A percentile compares a stretch with the other conserved stretches of the same genome.
Evolutionary conservation across 768 basidiomycete species (phyloP).

Genomic region (Phaeotremella skinneri): DNA sequence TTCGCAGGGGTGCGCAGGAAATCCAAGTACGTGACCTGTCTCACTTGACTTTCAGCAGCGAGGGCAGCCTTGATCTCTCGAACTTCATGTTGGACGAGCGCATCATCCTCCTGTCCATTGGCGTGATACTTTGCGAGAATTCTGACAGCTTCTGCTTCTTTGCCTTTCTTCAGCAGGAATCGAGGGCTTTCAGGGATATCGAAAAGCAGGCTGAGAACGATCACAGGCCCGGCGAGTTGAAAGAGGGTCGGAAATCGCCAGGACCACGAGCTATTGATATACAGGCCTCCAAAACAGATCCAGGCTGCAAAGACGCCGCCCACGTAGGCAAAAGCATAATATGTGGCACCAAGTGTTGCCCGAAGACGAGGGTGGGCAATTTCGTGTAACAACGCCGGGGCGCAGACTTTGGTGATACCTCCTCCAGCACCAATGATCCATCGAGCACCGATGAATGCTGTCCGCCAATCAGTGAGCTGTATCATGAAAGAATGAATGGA

Average conservation of each 20-base stretch:
- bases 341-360: slow-evolving; percentile 26
- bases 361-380: slow-evolving; percentile 39
- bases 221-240: slow-evolving; percentile 22
- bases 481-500: neutral
- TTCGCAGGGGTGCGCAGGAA: slow-evolving; percentile 34
- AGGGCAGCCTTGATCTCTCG: slow-evolving; percentile 34
- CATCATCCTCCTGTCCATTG: slow-evolving; percentile 36
- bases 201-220: slow-evolving; percentile 22
- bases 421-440: slow-evolving; percentile 26
- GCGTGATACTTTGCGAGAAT: slow-evolving; percentile 42
- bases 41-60: slow-evolving; percentile 27
- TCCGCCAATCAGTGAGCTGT: slow-evolving; percentile 3
- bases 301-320: slow-evolving; percentile 23
- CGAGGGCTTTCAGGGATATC: slow-evolving; percentile 33
- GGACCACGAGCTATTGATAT: slow-evolving; percentile 26
- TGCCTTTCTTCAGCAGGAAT: slow-evolving; percentile 32
- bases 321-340: slow-evolving; percentile 26
- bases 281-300: slow-evolving; percentile 24
- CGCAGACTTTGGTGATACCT: slow-evolving; percentile 34
- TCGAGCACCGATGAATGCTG: slow-evolving; percentile 20
- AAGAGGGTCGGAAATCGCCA: slow-evolving; percentile 30
- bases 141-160: slow-evolving; percentile 30
- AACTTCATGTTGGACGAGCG: slow-evolving; percentile 37
- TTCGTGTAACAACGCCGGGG: slow-evolving; percentile 35
- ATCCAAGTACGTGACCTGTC: slow-evolving; percentile 25